These are phyloP conservation scores for Nakazawaea populi DNA, from an alignment of 805 yeast species.

Conservation along the genomic window DNA sequence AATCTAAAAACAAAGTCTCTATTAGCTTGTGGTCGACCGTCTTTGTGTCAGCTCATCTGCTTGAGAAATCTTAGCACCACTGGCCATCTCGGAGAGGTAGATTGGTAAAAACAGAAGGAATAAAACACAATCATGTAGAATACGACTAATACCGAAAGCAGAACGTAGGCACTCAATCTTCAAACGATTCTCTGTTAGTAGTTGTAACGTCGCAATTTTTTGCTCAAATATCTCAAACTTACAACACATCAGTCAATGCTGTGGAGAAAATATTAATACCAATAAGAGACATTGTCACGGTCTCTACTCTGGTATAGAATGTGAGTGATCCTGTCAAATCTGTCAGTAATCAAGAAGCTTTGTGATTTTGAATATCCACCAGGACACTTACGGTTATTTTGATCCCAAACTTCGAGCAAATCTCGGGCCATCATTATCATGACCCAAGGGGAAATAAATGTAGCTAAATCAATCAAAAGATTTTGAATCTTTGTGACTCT, in stretches of 20 bases:
- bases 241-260: neutral
- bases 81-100: conserved; percentile 7
- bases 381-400: neutral
- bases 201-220: too few species aligned
- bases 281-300: neutral
- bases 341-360: neutral
- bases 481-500: conserved; percentile 1
- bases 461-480: neutral
- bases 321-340: neutral
- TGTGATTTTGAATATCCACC: neutral
- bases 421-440: conserved; percentile 8
- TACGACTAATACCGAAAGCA: neutral
- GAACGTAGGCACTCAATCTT: neutral
- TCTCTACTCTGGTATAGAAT: neutral
- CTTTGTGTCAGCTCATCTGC: neutral
- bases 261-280: neutral
- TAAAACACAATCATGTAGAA: conserved; percentile 5
- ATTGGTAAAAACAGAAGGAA: conserved; percentile 7
- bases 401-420: neutral
- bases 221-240: neutral
- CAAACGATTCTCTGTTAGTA: neutral
- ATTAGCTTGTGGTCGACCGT: too few species aligned
- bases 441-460: conserved; percentile 6
- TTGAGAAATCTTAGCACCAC: neutral
- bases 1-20: too few species aligned